These are phyloP conservation scores for Solanum habrochaites DNA, from an alignment of 257 asterid species.

Conservation along the genomic window DNA sequence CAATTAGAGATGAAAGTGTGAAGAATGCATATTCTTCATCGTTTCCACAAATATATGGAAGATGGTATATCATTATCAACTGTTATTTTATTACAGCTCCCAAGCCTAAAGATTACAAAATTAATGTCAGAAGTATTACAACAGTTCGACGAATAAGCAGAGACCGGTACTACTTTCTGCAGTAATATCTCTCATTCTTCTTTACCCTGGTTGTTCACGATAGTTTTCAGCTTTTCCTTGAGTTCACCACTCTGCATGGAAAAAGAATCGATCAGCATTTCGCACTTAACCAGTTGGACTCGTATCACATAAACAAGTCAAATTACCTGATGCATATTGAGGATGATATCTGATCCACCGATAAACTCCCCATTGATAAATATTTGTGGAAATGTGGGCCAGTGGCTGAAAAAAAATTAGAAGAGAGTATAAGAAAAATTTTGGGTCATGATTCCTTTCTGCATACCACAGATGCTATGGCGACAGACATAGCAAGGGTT, in stretches of 20 bases:
- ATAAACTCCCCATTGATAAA: conserved; percentile 85
- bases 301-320: not conserved
- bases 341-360: conserved; percentile 97
- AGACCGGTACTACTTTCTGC: not conserved
- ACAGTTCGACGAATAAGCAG: not conserved
- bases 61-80: not conserved
- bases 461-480: not conserved
- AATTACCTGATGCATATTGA: conserved; percentile 82
- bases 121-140: not conserved
- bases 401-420: conserved; percentile 42
- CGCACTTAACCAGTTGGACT: not conserved
- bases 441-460: not conserved
- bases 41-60: not conserved
- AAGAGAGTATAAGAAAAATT: not conserved
- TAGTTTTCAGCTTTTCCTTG: conserved; percentile 44
- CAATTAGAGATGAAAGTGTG: not conserved
- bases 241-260: conserved; percentile 67
- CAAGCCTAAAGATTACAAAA: not conserved
- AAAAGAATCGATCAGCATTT: conserved; percentile 6
- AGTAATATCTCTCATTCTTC: conserved; percentile 6
- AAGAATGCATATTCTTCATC: not conserved
- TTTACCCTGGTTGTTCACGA: conserved; percentile 20
- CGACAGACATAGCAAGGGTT: not conserved
- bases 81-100: not conserved
- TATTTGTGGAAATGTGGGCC: conserved; percentile 99